Evolutionary conservation across 352 stramenopile genomes (phyloP).

Genomic region (Phytophthora ramorum): DNA sequence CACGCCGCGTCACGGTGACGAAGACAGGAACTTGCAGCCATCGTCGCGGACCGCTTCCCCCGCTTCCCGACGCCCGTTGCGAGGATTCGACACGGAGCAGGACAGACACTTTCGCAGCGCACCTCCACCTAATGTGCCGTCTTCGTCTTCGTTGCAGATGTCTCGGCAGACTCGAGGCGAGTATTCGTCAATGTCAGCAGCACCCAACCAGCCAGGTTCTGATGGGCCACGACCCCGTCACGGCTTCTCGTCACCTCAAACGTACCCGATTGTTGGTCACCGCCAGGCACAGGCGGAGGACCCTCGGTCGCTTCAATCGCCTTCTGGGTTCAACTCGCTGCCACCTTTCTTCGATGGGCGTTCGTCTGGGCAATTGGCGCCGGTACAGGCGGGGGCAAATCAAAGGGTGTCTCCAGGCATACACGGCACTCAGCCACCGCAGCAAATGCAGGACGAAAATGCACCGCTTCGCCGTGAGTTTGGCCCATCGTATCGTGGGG

Average conservation of each 20-base stretch:
- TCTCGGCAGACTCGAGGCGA: constrained; percentile 25
- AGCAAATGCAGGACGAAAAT: constrained; percentile 25
- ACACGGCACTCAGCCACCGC: constrained; percentile 18
- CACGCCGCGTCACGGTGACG: constrained; percentile 15
- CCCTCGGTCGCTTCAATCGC: constrained; percentile 16
- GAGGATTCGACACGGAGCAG: constrained; percentile 39
- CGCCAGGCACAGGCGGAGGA: constrained; percentile 29
- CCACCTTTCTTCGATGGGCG: constrained; percentile 29
- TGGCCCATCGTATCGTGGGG: constrained; percentile 22
- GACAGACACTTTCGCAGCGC: constrained; percentile 35
- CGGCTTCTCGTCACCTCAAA: constrained; percentile 27
- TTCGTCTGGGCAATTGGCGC: constrained; percentile 13
- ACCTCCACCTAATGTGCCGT: constrained; percentile 7
- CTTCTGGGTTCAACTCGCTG: constrained; percentile 17
- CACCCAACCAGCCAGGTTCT: constrained; percentile 14
- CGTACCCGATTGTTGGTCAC: constrained; percentile 25
- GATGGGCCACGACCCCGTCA: constrained; percentile 25
- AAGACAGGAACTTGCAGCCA: constrained; percentile 24
- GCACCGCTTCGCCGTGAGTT: constrained; percentile 27
- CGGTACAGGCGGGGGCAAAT: constrained; percentile 4
- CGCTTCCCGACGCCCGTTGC: constrained; percentile 21
- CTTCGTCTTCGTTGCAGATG: constrained; percentile 27
- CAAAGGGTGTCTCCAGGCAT: constrained; percentile 28
- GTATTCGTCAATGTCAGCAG: constrained; percentile 21
- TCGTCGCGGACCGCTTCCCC: constrained; percentile 28